Base-by-base conservation (phyloP, 2,329 filamentous ascomycete genomes). In the Trichophyton schoenleinii region DNA sequence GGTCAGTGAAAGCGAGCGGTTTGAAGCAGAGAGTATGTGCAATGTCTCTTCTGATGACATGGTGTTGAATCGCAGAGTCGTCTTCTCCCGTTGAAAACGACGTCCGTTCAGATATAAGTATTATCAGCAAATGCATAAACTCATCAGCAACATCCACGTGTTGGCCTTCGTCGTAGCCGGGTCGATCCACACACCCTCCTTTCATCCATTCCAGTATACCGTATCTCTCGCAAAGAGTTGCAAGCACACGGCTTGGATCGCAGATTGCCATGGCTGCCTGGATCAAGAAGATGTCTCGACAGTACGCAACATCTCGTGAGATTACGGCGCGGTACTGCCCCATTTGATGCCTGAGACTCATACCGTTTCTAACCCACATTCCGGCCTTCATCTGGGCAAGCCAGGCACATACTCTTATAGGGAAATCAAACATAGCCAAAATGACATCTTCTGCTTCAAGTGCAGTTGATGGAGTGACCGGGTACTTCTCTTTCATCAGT, bases 291-390 rank as follows among this genome's bases (percentile, higher is more conserved):
- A 99, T 88, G 70, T 99, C 95, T 62, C 94, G 85, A 68, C 96
- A 92, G 69, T 96, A 92, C 1, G 90, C 91, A 20, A 96, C 88
- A 72, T 99, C 94, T 66, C 94, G 82, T 69, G 95, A 89, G 9
- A 85, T 84, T 13, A 96, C 90, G 46, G 90, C 91, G 15, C 91
- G 86, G 71, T 99, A 99, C 18, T 91, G 94, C 59, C 88, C 88
- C 71, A 95, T 94, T 74, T 99, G 94, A 72, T 99, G 94, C 44
- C 92, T 85, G 59, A 99, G 81, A 68, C 92, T 97, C 70, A 99
- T 90, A 1, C 94, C 94, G 70, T 99, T 99, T 61, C 94, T 86
- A 65, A 99, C 92, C 94, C 95, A 99, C 86, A 97, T 95, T 59
- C 91, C 89, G 18, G 92, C 91, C 73, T 95, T 96, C 85, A 99